Conservation (phyloP, 2,329 filamentous ascomycete genomes). For the Byssochlamys sp. region DNA sequence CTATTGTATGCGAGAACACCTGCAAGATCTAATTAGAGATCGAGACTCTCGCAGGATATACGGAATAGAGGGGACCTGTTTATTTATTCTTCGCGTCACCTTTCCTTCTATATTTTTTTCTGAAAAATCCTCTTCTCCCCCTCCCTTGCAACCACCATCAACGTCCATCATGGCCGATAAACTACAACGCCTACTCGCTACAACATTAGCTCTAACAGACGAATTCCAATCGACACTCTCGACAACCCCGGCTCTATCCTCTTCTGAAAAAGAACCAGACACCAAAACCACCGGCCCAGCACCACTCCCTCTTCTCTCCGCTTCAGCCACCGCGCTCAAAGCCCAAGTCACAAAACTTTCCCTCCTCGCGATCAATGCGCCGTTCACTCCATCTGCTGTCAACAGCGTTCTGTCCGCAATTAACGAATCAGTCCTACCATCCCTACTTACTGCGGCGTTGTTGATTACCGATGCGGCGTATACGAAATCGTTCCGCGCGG, state of each 20-base stretch:
- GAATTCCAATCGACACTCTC: slow-evolving; percentile 31
- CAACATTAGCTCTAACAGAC: slow-evolving; percentile 27
- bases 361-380: slow-evolving; percentile 73
- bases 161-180: slow-evolving; percentile 21
- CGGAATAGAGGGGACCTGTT: not conserved
- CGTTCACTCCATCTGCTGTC: slow-evolving; percentile 73
- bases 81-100: no score
- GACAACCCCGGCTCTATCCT: slow-evolving; percentile 8
- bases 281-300: slow-evolving; percentile 11
- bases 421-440: slow-evolving; percentile 63
- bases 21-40: not conserved
- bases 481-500: slow-evolving; percentile 53
- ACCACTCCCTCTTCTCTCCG: slow-evolving; percentile 57
- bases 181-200: slow-evolving; percentile 21
- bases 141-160: no score
- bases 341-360: slow-evolving; percentile 82
- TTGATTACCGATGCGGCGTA: slow-evolving; percentile 54
- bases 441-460: slow-evolving; percentile 61
- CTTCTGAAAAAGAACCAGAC: slow-evolving; percentile 1
- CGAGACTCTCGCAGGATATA: not conserved
- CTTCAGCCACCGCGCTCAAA: slow-evolving; percentile 62
- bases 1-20: not conserved
- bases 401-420: slow-evolving; percentile 61
- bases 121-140: no score
- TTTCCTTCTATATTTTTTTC: no score